Conservation (phyloP, 2,329 filamentous ascomycete genomes). For the Fusarium aywerte region DNA sequence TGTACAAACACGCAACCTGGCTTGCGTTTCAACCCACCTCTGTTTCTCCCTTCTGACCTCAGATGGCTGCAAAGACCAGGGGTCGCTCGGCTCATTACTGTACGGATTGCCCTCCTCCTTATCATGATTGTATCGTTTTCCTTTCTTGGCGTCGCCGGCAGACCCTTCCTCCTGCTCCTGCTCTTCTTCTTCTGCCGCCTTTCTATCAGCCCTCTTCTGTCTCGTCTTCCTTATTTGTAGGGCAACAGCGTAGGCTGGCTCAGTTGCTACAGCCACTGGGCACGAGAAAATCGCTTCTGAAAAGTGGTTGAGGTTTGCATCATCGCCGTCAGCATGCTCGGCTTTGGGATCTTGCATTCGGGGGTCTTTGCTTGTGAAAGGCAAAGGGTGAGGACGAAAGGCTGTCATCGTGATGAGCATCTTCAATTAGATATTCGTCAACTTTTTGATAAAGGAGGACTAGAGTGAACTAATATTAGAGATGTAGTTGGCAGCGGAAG, state of each 20-base stretch:
- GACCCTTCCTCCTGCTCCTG: too few relatives aligned
- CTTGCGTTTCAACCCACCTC: not conserved
- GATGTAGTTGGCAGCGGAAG: too few relatives aligned
- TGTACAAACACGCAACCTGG: not conserved
- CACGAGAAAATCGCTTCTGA: not conserved
- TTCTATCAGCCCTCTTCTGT: not conserved
- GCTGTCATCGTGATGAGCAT: not conserved
- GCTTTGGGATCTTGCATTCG: conserved; percentile 5
- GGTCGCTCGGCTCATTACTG: not conserved
- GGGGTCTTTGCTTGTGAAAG: conserved; percentile 12
- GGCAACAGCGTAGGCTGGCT: conserved; percentile 2
- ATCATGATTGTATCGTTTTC: not conserved
- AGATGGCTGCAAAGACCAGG: not conserved
- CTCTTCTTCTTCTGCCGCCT: not conserved
- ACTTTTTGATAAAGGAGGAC: too few relatives aligned
- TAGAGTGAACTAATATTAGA: too few relatives aligned
- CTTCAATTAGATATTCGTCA: too few relatives aligned
- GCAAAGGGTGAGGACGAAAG: conserved; percentile 7
- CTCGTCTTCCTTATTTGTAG: not conserved
- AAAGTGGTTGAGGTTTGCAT: not conserved
- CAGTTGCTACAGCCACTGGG: not conserved
- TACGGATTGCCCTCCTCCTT: not conserved
- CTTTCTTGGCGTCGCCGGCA: not conserved
- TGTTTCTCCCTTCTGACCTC: not conserved
- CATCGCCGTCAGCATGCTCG: not conserved